phyloP scores from a whole-genome alignment of 1,139 yeast genomes.

The Candida anutae region DNA sequence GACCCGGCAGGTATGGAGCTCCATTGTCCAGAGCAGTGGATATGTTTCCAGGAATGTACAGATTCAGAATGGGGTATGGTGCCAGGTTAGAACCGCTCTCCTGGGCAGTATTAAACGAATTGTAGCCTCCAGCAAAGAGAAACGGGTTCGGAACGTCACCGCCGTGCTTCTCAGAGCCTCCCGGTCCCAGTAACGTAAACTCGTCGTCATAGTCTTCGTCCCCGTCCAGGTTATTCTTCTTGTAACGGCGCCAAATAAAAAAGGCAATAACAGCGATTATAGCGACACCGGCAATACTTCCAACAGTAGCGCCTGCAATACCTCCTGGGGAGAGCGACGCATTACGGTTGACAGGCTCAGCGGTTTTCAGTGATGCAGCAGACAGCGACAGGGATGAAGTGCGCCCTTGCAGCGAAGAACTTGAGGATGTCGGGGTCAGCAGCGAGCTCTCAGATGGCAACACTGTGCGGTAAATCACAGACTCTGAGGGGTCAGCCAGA shows the following conservation, averaged over 20 bases:
- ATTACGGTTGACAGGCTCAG: too few relatives aligned
- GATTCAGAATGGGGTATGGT: slow-evolving; percentile 1
- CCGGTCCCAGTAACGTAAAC: slow-evolving; percentile 28
- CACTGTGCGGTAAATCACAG: slow-evolving; percentile 9
- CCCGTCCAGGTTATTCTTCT: slow-evolving; percentile 20
- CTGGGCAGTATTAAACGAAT: slow-evolving; percentile 10
- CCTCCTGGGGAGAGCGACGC: slow-evolving; percentile 51
- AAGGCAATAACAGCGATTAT: slow-evolving; percentile 22
- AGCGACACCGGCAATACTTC: slow-evolving; percentile 43
- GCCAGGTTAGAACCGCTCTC: slow-evolving; percentile 2
- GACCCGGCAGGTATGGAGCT: slow-evolving; percentile 4
- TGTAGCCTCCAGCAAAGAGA: slow-evolving; percentile 14
- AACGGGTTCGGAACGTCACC: slow-evolving; percentile 17
- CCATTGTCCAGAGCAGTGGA: slow-evolving; percentile 2
- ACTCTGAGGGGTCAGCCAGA: slow-evolving; percentile 3
- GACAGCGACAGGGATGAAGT: too few relatives aligned
- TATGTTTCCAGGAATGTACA: too few relatives aligned
- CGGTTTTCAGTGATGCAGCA: too few relatives aligned
- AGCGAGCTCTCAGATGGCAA: slow-evolving; percentile 6
- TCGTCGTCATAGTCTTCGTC: slow-evolving; percentile 33
- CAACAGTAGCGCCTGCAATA: slow-evolving; percentile 68
- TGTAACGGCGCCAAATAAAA: slow-evolving; percentile 32
- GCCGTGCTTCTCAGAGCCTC: slow-evolving; percentile 9
- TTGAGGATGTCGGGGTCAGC: slow-evolving; percentile 5
- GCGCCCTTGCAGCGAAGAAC: too few relatives aligned